Evolutionary conservation across 305 asterid species (phyloP).

Genomic region (Ajuga reptans): DNA sequence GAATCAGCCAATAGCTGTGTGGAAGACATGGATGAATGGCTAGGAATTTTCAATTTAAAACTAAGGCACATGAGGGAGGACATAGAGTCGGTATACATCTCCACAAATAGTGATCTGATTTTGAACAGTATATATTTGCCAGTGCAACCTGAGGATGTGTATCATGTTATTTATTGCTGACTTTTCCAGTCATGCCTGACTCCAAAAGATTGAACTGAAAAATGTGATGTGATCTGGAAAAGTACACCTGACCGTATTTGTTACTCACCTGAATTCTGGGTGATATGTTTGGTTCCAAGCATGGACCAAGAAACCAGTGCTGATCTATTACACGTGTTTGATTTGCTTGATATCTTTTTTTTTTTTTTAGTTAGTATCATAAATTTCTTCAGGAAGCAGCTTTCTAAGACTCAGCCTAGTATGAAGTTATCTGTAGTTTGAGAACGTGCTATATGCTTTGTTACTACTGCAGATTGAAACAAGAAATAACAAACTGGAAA

Average conservation of each 20-base stretch:
- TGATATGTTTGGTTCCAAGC: slow-evolving; percentile 15
- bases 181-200: slow-evolving; percentile 18
- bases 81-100: slow-evolving; percentile 73
- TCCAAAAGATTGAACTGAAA: background rate
- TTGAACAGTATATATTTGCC: slow-evolving; percentile 2
- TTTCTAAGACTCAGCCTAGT: background rate
- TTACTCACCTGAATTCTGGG: slow-evolving; percentile 6
- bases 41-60: slow-evolving; percentile 77
- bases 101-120: slow-evolving; percentile 21
- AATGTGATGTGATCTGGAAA: background rate
- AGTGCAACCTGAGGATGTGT: slow-evolving; percentile 1
- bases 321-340: slow-evolving; percentile 15
- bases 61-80: slow-evolving; percentile 97
- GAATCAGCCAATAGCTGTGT: slow-evolving; percentile 80
- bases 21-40: slow-evolving; percentile 98
- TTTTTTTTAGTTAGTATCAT: background rate
- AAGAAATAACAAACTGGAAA: slow-evolving; percentile 91
- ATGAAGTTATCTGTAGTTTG: slow-evolving; percentile 16
- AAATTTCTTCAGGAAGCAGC: background rate
- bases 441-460: slow-evolving; percentile 19
- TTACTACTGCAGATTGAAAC: slow-evolving; percentile 71
- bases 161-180: background rate
- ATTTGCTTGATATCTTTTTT: slow-evolving; percentile 4
- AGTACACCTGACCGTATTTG: background rate
- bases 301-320: background rate